Conservation (phyloP, 2,329 filamentous ascomycete species). For the Epichloe brachyelytri region DNA sequence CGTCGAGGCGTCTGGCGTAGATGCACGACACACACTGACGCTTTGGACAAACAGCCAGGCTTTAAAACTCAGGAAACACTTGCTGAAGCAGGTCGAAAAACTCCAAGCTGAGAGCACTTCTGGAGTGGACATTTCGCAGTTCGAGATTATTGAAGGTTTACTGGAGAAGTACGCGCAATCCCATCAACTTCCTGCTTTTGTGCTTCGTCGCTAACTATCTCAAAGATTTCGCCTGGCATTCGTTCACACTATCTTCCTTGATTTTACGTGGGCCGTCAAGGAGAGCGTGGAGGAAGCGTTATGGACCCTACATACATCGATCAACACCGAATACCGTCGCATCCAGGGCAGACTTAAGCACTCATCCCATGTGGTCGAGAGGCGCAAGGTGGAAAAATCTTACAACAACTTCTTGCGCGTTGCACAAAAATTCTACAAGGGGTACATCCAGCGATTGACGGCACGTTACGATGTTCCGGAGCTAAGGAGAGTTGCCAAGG, state of each 20-base stretch:
- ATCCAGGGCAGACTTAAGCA: slow-evolving; percentile 44
- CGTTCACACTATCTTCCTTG: slow-evolving; percentile 57
- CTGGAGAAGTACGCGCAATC: slow-evolving; percentile 24
- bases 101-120: slow-evolving; percentile 23
- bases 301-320: slow-evolving; percentile 66
- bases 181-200: neutral
- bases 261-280: slow-evolving; percentile 52
- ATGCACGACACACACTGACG: slow-evolving; percentile 5
- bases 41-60: slow-evolving; percentile 21
- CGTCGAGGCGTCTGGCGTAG: neutral
- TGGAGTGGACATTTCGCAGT: slow-evolving; percentile 27
- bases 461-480: slow-evolving; percentile 42
- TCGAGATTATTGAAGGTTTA: slow-evolving; percentile 29
- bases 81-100: slow-evolving; percentile 30
- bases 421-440: slow-evolving; percentile 78
- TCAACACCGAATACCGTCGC: slow-evolving; percentile 69
- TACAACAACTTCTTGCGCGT: slow-evolving; percentile 80
- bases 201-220: neutral
- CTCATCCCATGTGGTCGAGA: slow-evolving; percentile 43
- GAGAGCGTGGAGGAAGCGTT: slow-evolving; percentile 56
- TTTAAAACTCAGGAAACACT: slow-evolving; percentile 28
- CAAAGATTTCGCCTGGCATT: slow-evolving; percentile 51
- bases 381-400: slow-evolving; percentile 66
- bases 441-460: slow-evolving; percentile 67
- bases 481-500: slow-evolving; percentile 29